Base-by-base conservation (phyloP, 1,284 basidiomycete species). In the Apiotrichum brassicae region DNA sequence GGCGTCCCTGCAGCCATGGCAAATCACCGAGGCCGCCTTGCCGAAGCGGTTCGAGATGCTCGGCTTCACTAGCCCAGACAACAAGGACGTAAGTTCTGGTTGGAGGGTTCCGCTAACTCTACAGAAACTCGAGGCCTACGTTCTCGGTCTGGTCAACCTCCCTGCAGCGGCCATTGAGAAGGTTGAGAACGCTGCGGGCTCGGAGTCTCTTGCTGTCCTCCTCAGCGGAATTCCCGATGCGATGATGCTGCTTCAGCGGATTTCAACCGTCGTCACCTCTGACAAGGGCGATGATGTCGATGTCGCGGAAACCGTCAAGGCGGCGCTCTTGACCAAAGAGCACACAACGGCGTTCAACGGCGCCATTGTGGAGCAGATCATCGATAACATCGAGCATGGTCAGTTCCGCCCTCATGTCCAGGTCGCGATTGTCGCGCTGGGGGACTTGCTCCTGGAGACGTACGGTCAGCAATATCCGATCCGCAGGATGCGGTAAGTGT, bases 11-110 rank as follows among this genome's bases (percentile, higher is more conserved):
- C 11, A 34, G 13, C n/a, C 34, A 2, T 46, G 43, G 46, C 32
- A 20, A 16, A 12, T 16, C 1, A 25, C 43, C 20, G 30, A 38
- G 9, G 28, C 26, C 4, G 43, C 46, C 2, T 23, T 68, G 22
- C 19, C 50, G 57, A 77, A 82, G 34, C 75, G 87, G 34, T 88
- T 82, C 77, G 87, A 91, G 68, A 71, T 90, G n/a, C 74, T 91
- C 20, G 86, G 80, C 0, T 80, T 83, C 3, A 88, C 85, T 64
- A 81, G 81, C 63, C 76, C 78, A 34, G 88, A 85, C 66, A 83
- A 90, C 61, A 63, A 51, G 36, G 46, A 47, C 36, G 62, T 64
- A 42, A 48, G 54, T 54, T 3, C 7, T 18, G 7, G 14, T 33
- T 13, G 18, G 18, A n/a, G 19, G 19, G 3, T 8, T 12, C 6